Evolutionary conservation across 177 flowering plant genomes (phyloP), one percentile per base, ranked within the genome.

Genomic region (Vitis hybrid): DNA sequence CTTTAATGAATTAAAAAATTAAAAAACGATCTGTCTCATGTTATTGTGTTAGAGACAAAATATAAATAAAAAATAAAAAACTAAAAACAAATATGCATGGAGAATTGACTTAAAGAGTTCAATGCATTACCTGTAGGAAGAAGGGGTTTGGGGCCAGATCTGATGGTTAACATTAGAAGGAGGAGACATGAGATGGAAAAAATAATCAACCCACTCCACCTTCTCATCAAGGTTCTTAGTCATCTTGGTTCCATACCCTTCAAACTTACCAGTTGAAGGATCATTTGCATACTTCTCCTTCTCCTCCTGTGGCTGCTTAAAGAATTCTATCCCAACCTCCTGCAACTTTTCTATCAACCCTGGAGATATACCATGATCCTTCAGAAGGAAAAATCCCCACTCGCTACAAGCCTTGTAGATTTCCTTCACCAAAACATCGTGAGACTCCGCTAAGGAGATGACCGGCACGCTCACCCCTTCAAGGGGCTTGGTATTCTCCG

Each of bases 211-310:
- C 90, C 88, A 85, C 67, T 82, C 87, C 3, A 80, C 51, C 73
- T 84, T 86, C 72, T 81, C 75, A 1, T 83, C 88, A 14, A 45
- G 62, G 63, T 83, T 78, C 64, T 79, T 81, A 7, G 79, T 77
- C 85, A 86, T 76, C 70, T 80, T 83, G 2, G 88, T 87, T 1
- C 88, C 87, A 61, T 87, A 87, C 33, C 90, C 90, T 72, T 87
- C 87, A 53, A 83, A 70, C 55, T 55, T 74, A 0, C 87, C 85
- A 12, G 21, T 48, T 3, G 84, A 61, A 12, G 81, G 74, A 31
- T 81, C 83, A 60, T 83, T 84, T 3, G 88, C 84, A 57, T 78
- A 75, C 11, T 39, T 74, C 78, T 86, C 88, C 69, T 85, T 86
- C 72, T 83, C 86, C 66, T 77, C 74, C 62, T 68, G 80, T 5